Evolutionary conservation across 352 stramenopile species (phyloP), one percentile per base, ranked within the genome.

Genomic region (Globisporangium nagaii): DNA sequence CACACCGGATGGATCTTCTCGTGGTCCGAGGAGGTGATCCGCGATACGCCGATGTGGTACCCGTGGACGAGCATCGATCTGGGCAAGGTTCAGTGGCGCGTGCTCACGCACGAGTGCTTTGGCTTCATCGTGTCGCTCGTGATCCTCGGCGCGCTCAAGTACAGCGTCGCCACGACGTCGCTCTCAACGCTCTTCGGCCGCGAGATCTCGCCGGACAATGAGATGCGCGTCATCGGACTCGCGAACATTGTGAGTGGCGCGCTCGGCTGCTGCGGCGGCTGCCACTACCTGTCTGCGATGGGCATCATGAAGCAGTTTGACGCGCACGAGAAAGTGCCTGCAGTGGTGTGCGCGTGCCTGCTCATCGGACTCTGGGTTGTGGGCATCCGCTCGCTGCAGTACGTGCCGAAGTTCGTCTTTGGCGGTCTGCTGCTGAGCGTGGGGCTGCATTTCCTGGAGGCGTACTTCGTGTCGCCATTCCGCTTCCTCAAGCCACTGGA

Each of bases 221-320:
- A 93, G 53, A 90, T 93, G 78, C 70, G 78, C 20, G 79, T 88
- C 5, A 93, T 93, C 37, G 83, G 83, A 2, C 22, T 90, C 13
- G 83, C 78, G 3, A 93, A 93, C 51, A 71, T 93, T 8, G 56
- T 71, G 1, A 87, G 70, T 30, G 83, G 83, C 0, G 39, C 80
- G 10, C 50, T 90, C 4, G 83, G 83, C 2, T 89, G 80, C 51
- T 88, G 75, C 43, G 83, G 80, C 2, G 83, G 83, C 1, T 90
- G 80, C 39, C 83, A 91, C 48, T 93, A 93, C 51, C 56, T 93
- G 1, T 90, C 79, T 0, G 83, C 83, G 0, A 93, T 93, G 79
- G 80, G 78, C 1, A 90, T 93, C 46, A 88, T 93, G 75, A 85
- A 88, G 53, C 82, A 90, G 49, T 90, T 93, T 47, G 74, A 88